Evolutionary conservation across 768 basidiomycete genomes (phyloP), one percentile per base, ranked within the genome.

Genomic region (Lepiota subincarnata): DNA sequence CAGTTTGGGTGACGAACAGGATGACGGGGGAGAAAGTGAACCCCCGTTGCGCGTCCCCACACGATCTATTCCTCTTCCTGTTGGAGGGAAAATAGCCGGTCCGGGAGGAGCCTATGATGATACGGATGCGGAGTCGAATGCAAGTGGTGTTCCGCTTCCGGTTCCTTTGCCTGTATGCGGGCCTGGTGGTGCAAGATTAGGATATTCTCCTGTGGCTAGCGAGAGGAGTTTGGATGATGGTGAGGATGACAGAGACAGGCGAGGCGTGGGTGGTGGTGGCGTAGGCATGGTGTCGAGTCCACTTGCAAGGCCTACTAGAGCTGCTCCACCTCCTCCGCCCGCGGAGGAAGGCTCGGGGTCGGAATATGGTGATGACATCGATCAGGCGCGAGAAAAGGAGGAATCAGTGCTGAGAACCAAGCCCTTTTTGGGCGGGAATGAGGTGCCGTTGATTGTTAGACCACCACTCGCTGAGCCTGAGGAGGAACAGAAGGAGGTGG

Each of bases 341-440:
- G 39, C 19, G n/a, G 36, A 38, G 16, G 58, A 63, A 26, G 65
- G 64, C 6, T 64, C 65, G 0, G 67, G 68, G 43, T 60, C 61
- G 6, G 68, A 70, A 7, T 69, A 67, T 34, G 70, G 68, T 55
- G 66, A 66, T 42, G 70, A 72, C 49, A 69, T 61, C 6, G 55
- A 66, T 48, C 66, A 41, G 12, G 26, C 40, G 6, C 38, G 40
- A 7, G 19, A 46, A 8, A 14, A 14, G 18, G 26, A 47, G 16
- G 53, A 48, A 20, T 11, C 18, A 4, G 28, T 34, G 18, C 14
- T 48, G 38, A 46, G 46, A 8, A 48, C 38, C 19, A 45, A 45
- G 4, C 53, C 53, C 1, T 12, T 31, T 4, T 40, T 45, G 14
- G 45, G 28, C 14, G 39, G 20, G 16, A 20, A 20, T n/a, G 47